Percentiles rank a stretch among this genome's conserved stretches.
Evolutionary conservation across 2,329 filamentous ascomycete species (phyloP).

Genomic region (Ophiocordyceps unilateralis): DNA sequence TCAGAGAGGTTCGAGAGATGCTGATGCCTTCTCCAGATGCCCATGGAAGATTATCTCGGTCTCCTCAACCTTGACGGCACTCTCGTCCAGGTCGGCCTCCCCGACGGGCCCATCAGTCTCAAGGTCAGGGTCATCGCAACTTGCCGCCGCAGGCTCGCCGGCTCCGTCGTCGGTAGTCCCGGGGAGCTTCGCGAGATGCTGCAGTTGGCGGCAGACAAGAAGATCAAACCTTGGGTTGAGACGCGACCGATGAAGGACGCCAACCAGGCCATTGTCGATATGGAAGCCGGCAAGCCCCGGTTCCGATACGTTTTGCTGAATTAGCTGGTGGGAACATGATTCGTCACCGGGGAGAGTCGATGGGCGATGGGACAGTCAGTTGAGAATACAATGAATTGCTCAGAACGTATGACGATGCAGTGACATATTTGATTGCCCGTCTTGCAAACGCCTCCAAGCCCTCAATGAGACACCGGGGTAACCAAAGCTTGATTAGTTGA

Average conservation of each 20-base stretch:
- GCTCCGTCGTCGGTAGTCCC: conserved; percentile 28
- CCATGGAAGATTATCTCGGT: conserved; percentile 40
- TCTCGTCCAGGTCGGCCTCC: conserved; percentile 44
- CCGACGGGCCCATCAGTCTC: conserved; percentile 7
- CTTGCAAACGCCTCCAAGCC: too few relatives aligned
- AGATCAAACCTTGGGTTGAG: conserved; percentile 38
- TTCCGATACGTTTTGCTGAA: conserved; percentile 32
- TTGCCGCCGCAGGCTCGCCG: conserved; percentile 32
- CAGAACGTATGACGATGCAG: too few relatives aligned
- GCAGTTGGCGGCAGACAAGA: conserved; percentile 34
- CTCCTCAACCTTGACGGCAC: conserved; percentile 41
- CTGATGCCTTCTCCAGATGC: conserved; percentile 30
- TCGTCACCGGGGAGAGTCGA: conserved; percentile 11
- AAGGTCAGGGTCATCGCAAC: conserved; percentile 30
- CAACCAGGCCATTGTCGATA: conserved; percentile 37
- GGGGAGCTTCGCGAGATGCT: conserved; percentile 44
- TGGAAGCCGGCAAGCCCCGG: conserved; percentile 34
- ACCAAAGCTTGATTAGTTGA: too few relatives aligned
- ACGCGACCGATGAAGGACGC: conserved; percentile 35
- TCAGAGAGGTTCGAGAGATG: too few relatives aligned
- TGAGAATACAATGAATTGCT: too few relatives aligned
- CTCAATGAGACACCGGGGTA: too few relatives aligned
- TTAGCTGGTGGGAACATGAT: too few relatives aligned
- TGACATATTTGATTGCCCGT: too few relatives aligned
- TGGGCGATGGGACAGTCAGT: neutral